Conservation (phyloP, 768 basidiomycete species). For the Tylopilus subfusipes region DNA sequence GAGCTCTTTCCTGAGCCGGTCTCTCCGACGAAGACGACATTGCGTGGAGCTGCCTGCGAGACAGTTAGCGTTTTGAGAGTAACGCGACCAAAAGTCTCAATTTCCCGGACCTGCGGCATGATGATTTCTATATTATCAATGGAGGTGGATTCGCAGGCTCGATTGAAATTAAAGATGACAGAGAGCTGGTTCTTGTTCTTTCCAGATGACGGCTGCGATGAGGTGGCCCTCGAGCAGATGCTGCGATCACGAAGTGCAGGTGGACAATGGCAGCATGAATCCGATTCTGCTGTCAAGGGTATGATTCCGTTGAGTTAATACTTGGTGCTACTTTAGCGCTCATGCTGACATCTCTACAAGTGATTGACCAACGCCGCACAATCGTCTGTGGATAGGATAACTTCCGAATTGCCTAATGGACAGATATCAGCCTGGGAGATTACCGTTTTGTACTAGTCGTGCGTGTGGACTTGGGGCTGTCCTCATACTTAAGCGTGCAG, state of each 20-base stretch:
- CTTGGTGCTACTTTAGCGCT: background rate
- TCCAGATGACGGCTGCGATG: background rate
- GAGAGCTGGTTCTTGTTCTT: background rate
- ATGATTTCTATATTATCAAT: background rate
- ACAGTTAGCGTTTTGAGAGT: background rate
- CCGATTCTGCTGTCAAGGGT: background rate
- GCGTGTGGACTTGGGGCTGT: background rate
- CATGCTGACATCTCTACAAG: background rate
- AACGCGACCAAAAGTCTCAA: background rate
- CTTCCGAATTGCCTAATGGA: background rate
- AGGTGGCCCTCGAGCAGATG: background rate
- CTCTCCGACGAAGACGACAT: conserved; percentile 38
- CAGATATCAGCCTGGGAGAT: background rate
- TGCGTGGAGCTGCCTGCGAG: conserved; percentile 16
- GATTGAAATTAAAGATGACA: background rate
- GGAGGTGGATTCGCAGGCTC: background rate
- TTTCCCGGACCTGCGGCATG: conserved; percentile 9
- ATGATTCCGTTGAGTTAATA: background rate
- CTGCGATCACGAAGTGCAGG: background rate
- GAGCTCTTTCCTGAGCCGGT: conserved; percentile 39
- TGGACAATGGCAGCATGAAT: background rate
- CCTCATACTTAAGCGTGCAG: background rate
- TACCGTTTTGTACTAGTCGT: background rate
- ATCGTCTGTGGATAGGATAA: background rate
- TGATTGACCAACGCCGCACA: background rate